Base-by-base conservation (phyloP, 345 rosid genomes). In the Euphorbia pulcherrima region DNA sequence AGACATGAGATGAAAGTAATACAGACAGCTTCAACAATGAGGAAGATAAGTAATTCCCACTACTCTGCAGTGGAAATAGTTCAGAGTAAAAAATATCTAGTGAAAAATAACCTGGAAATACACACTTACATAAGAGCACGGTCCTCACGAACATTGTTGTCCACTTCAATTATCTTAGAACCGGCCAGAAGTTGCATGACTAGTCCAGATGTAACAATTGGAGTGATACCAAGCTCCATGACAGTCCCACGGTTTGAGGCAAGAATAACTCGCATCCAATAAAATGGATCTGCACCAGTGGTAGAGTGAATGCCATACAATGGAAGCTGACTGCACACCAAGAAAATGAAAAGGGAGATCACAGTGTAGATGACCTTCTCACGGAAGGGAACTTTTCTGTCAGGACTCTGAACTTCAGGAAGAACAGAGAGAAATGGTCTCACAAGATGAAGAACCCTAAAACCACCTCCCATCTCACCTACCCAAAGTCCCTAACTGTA, bases 191-290 rank as follows among this genome's bases (percentile, higher is more conserved):
- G 83, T 65, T 87, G 92, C 85, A 87, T 84, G 26, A 87, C 87
- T 13, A 86, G 67, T 9, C 90, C 92, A 64, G 92, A 85, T 0
- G 90, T 88, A 17, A 86, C 90, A 54, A 88, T 86, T 4, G 90
- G 92, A 30, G 92, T 85, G 29, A 88, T 88, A 63, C 92, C 92
- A 9, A 88, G 87, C 74, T 88, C 90, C 92, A 88, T 86, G 7
- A 84, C 93, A 29, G 93, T 86, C 4, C 93, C 93, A 61, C 90
- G 92, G 69, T 79, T 88, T 0, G 92, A 88, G 0, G 90, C 92
- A 41, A 88, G 92, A 56, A 86, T 88, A 54, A 86, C 92, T 62
- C 90, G 90, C 88, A 88, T 86, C 92, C 90, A 86, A 47, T 88
- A 86, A 76, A 88, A 88, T 0, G 92, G 92, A 81, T 88, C 88